Base-by-base conservation (phyloP, 1,284 basidiomycete genomes). In the Rhodotorula mucilaginosa region DNA sequence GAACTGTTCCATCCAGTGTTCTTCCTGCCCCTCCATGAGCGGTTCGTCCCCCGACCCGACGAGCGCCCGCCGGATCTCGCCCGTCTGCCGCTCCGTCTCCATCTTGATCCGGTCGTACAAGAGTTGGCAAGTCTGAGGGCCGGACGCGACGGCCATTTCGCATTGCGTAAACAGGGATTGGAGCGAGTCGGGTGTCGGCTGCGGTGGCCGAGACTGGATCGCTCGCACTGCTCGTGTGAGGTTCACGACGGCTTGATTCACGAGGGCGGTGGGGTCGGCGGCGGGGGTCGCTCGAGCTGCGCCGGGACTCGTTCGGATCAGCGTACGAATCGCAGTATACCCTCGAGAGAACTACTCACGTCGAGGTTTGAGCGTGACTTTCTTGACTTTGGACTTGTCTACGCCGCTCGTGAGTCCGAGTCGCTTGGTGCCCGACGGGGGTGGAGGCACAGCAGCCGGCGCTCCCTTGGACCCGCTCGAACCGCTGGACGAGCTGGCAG, bases 31-130 rank as follows among this genome's bases (percentile, higher is more conserved):
- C 26, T 67, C 57, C 5, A 7, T 18, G 10, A 34, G 44, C 58
- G 10, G 47, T 5, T 51, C 49, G 7, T 16, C 65, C 8, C 23
- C 62, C 18, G 34, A 26, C 8, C 67, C 56, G 6, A 61, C 51
- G 10, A 70, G 60, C 12, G 54, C 51, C 26, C 61, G 68, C 51
- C 73, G 61, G 18, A 74, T 44, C 23, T 69, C 63, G 48, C 72
- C 73, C 31, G 73, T 62, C 46, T 71, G 62, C 6, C 77, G 65
- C 58, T 79, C 78, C 31, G 79, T 56, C 62, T 79, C 78, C 49
- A 79, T 70, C 57, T 69, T 67, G 51, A 79, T 65, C 10, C 76
- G 61, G 64, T 79, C 78, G 64, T 79, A 79, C 16, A 79, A 62
- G 5, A 58, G 61, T 64, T 76, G 74, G 3, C 62, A 63, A 3